Evolutionary conservation across 306 rosid genomes (phyloP).

Genomic region (Dalbergia cochinchinensis): DNA sequence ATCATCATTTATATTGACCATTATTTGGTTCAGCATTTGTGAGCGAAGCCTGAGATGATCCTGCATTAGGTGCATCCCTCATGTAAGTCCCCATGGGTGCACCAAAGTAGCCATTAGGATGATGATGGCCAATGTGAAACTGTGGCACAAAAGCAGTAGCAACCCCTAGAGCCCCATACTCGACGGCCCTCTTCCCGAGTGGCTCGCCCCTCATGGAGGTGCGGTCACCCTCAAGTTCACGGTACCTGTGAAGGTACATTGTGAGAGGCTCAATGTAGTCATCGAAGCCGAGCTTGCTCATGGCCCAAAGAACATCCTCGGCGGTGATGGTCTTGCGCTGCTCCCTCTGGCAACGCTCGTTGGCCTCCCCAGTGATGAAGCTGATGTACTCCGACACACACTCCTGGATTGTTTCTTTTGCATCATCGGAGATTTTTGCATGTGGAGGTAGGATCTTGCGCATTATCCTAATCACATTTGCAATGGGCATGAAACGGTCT

Average conservation of each 20-base stretch:
- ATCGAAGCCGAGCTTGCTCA: conserved; percentile 88
- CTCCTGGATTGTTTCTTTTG: conserved; percentile 88
- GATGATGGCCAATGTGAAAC: conserved; percentile 51
- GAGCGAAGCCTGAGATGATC: conserved; percentile 38
- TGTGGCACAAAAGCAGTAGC: conserved; percentile 52
- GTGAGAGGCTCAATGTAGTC: conserved; percentile 83
- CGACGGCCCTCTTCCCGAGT: conserved; percentile 47
- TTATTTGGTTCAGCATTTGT: conserved; percentile 48
- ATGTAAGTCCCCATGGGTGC: conserved; percentile 45
- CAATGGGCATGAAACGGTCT: conserved; percentile 95
- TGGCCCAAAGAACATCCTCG: conserved; percentile 92
- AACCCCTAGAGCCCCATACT: conserved; percentile 44
- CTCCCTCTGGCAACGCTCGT: conserved; percentile 88
- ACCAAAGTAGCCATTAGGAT: conserved; percentile 53
- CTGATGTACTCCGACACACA: conserved; percentile 89
- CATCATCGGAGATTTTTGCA: conserved; percentile 84
- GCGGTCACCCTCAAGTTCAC: conserved; percentile 79
- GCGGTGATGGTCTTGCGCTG: conserved; percentile 88
- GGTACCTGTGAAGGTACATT: conserved; percentile 77
- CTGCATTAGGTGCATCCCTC: conserved; percentile 42
- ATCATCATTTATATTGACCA: conserved; percentile 15
- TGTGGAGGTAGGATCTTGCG: conserved; percentile 81
- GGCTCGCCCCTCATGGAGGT: conserved; percentile 67
- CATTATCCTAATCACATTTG: conserved; percentile 91
- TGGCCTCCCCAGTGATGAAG: conserved; percentile 90